phyloP scores from a whole-genome alignment of 768 basidiomycete genomes.

The Agrocybe chaxingu region DNA sequence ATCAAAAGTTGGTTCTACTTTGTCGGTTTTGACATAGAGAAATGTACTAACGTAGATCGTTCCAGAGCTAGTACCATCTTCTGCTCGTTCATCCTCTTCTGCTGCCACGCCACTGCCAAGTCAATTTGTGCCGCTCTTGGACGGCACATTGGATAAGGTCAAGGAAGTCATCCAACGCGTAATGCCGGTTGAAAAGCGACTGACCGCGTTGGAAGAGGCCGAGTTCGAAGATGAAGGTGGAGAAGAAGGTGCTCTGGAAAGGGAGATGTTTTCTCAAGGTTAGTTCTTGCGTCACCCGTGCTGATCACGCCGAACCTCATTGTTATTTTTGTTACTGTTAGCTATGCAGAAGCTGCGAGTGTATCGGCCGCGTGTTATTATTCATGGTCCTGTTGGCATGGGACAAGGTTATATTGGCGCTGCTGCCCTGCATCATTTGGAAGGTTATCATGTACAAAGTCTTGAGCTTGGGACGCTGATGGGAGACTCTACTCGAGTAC shows the following conservation, averaged over 20 bases:
- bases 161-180: constrained; percentile 70
- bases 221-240: constrained; percentile 80
- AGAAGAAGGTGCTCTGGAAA: constrained; percentile 81
- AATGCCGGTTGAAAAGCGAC: constrained; percentile 77
- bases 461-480: constrained; percentile 87
- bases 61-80: constrained; percentile 90
- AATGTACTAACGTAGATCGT: constrained; percentile 8
- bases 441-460: constrained; percentile 94
- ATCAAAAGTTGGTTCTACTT: constrained; percentile 74
- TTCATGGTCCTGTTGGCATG: constrained; percentile 84
- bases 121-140: constrained; percentile 80
- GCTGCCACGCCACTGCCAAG: constrained; percentile 80
- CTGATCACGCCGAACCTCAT: background rate
- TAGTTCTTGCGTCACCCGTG: constrained; percentile 20
- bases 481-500: constrained; percentile 84
- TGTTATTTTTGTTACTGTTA: constrained; percentile 26
- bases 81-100: constrained; percentile 86
- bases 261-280: constrained; percentile 89
- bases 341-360: constrained; percentile 91
- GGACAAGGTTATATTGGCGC: constrained; percentile 90
- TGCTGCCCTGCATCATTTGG: constrained; percentile 88
- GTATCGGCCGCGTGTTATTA: constrained; percentile 82
- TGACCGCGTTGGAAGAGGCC: constrained; percentile 89
- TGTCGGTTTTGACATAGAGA: background rate
- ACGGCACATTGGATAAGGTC: constrained; percentile 63